Conservation (phyloP, 192 early-diverging fungal genomes). For the Linnemannia zychae region DNA sequence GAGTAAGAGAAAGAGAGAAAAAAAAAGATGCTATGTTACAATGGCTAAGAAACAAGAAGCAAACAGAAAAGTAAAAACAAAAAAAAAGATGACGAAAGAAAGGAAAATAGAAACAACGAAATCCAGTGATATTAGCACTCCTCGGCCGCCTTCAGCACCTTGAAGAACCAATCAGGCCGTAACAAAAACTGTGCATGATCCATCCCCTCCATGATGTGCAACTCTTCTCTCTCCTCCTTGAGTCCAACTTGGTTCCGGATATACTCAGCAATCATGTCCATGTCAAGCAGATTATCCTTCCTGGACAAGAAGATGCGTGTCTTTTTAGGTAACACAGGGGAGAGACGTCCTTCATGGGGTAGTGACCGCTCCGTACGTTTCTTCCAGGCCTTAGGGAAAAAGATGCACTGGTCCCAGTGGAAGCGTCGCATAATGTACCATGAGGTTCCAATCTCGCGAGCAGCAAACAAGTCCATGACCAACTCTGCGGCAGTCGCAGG, state of each 20-base stretch:
- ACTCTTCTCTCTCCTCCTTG: slow-evolving; percentile 37
- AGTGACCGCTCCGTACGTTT: neutral
- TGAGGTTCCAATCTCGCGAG: slow-evolving; percentile 49
- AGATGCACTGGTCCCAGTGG: slow-evolving; percentile 49
- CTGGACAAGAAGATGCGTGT: slow-evolving; percentile 49
- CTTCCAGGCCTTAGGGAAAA: slow-evolving; percentile 45
- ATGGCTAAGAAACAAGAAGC: neutral
- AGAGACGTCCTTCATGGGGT: slow-evolving; percentile 23
- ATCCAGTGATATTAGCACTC: slow-evolving; percentile 19
- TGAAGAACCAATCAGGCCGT: slow-evolving; percentile 45
- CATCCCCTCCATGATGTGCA: slow-evolving; percentile 47
- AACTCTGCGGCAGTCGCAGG: slow-evolving; percentile 53
- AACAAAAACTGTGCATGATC: slow-evolving; percentile 52
- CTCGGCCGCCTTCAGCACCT: slow-evolving; percentile 42
- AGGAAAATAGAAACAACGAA: neutral
- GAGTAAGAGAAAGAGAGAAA: neutral
- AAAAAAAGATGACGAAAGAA: neutral
- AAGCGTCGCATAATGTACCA: slow-evolving; percentile 57
- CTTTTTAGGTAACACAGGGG: slow-evolving; percentile 42
- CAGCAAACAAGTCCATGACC: slow-evolving; percentile 50
- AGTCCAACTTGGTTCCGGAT: slow-evolving; percentile 27
- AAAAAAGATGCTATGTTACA: neutral
- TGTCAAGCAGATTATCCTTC: slow-evolving; percentile 47
- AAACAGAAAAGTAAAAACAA: neutral
- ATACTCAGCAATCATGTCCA: slow-evolving; percentile 41